Conservation (phyloP, 352 stramenopile species). For the Achlya hypogyna region DNA sequence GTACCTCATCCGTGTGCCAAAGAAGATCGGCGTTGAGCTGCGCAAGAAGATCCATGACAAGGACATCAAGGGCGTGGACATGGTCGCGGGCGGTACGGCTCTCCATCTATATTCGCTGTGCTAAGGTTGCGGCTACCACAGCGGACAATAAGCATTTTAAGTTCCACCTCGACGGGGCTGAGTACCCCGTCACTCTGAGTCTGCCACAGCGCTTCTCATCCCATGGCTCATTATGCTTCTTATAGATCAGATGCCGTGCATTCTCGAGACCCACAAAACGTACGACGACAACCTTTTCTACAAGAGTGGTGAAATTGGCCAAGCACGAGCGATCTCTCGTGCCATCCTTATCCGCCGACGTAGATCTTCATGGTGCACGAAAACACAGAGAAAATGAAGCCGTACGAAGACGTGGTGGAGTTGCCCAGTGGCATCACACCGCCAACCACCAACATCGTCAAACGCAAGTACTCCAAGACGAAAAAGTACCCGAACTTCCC, state of each 20-base stretch:
- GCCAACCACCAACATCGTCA: conserved; percentile 80
- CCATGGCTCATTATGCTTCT: not conserved
- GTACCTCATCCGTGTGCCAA: conserved; percentile 80
- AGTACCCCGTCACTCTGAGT: conserved; percentile 78
- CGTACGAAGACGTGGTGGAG: conserved; percentile 55
- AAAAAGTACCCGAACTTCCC: conserved; percentile 74
- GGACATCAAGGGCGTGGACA: conserved; percentile 56
- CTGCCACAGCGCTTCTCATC: not conserved
- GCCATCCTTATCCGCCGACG: not conserved
- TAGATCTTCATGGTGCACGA: conserved; percentile 81
- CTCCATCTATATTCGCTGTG: not conserved
- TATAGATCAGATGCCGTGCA: conserved; percentile 72
- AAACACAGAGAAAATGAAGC: conserved; percentile 56
- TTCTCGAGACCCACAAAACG: conserved; percentile 84
- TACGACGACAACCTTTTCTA: conserved; percentile 86
- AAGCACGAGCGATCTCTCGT: conserved; percentile 28
- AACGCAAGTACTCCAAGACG: conserved; percentile 83
- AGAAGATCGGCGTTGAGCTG: conserved; percentile 65
- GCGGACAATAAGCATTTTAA: conserved; percentile 84
- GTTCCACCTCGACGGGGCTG: conserved; percentile 57
- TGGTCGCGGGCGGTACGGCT: conserved; percentile 56
- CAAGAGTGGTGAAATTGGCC: conserved; percentile 81
- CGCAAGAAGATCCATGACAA: conserved; percentile 48
- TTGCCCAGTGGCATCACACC: conserved; percentile 64
- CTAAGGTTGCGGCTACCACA: conserved; percentile 21